Base-by-base conservation (phyloP, 2,329 filamentous ascomycete genomes). In the Fusarium sp. region DNA sequence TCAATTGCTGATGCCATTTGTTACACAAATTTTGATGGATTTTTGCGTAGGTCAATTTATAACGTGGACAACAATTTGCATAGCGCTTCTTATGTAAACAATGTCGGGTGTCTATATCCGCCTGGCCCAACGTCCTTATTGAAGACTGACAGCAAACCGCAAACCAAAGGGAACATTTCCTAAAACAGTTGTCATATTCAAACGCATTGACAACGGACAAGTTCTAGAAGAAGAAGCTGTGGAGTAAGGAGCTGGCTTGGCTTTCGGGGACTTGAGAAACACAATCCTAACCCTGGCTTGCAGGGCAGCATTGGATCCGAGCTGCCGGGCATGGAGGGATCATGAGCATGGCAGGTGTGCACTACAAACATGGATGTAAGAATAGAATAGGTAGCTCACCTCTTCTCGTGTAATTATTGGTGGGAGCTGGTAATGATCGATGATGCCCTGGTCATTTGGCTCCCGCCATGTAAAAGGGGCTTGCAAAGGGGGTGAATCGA, bases 141-240 rank as follows among this genome's bases (percentile, higher is more conserved):
- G 24, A 39, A 36, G n/a, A 20, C 35, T 58, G 41, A 36, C 31
- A 18, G n/a, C 26, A 54, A 39, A 31, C 9, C n/a, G 18, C 44
- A 66, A 62, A 52, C 52, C 61, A 58, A 36, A 68, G 49, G 57
- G 45, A 47, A 49, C 44, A 69, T 52, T 57, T 68, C 42, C 35
- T 33, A 35, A 47, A 47, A 51, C 38, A 36, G 54, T 31, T 26
- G 26, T 18, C 36, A 51, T 26, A 31, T 59, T 39, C 35, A 63
- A 48, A 58, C 55, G 63, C 72, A 72, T 49, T 64, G 71, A 69
- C 67, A 74, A 63, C 55, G 63, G 63, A 22, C 42, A 33, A 65
- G 44, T 75, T 75, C 73, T 75, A 75, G 73, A 73, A 75, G 65
- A 59, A 55, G 58, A 60, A 66, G 70, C 59, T 59, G 71, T 74